Evolutionary conservation across 2,329 filamentous ascomycete species (phyloP), one percentile per base, ranked within the genome.

Genomic region (Domatiomyces catenatus): DNA sequence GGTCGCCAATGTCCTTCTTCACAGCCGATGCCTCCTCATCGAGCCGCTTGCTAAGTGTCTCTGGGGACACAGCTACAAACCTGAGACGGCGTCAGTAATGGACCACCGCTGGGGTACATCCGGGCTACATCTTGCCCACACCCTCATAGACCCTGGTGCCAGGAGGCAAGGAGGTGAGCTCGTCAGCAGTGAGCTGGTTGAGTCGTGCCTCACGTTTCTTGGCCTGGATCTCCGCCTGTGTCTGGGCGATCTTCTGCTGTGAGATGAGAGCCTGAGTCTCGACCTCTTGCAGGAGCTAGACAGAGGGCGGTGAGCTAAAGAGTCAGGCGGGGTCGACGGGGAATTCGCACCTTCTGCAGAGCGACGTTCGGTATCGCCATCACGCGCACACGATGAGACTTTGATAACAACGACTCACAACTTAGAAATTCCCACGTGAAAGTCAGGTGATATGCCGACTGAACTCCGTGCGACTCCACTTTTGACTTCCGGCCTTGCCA

Each of bases 311-410:
- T 58, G 50, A 53, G 45, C n/a, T 50, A 18, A 18, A 44, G 18
- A 10, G 20, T 50, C 45, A 52, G 48, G 26, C 7, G 7, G 46
- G 20, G 39, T 18, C 15, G 5, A 20, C 5, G 17, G 32, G 17
- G 42, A 36, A 36, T 32, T 46, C 68, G 54, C 64, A 90, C 90
- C 83, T 95, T 94, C 66, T 94, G 86, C 57, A 96, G 74, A 52
- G 89, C 88, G 71, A 94, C 86, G 63, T 93, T 94, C 49, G 89
- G 83, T 60, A 96, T 92, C 50, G 90, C 86, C 90, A 96, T 95
- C 48, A 61, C 76, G 60, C 4, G 22, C 48, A 61, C 76, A 60
- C 8, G 22, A 12, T 24, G 19, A 24, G 19, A 17, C 24, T 17
- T 43, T 20, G 12, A 26, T 24, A 44, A 39, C 10, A 15, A 39